Evolutionary conservation across 495 filamentous ascomycete genomes (phyloP).

Genomic region (Geoglossum glabrum): DNA sequence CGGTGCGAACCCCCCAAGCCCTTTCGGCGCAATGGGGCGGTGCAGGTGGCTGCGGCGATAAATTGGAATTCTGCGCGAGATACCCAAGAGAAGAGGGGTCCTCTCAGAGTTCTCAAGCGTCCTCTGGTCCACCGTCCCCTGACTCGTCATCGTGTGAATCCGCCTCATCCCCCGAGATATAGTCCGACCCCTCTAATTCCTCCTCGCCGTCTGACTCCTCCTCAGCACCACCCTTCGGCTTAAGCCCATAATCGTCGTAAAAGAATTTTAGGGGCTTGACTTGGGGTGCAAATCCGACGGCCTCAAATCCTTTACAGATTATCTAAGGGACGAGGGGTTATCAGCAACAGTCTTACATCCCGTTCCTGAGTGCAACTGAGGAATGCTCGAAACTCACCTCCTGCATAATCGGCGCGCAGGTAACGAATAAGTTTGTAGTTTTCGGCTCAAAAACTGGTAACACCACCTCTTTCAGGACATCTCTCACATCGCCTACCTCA

Average conservation of each 20-base stretch:
- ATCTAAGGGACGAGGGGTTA: conserved; percentile 24
- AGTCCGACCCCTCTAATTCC: conserved; percentile 10
- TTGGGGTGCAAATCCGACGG: conserved; percentile 57
- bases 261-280: conserved; percentile 60
- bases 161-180: conserved; percentile 16
- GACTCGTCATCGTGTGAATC: conserved; percentile 24
- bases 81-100: not conserved
- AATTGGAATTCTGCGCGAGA: not conserved
- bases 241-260: conserved; percentile 79
- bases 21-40: too few species aligned
- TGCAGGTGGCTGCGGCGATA: not conserved
- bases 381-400: conserved; percentile 37
- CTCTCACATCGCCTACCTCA: conserved; percentile 53
- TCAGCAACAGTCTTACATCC: not conserved
- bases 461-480: conserved; percentile 52
- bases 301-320: conserved; percentile 48
- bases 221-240: conserved; percentile 42
- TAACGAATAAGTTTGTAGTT: conserved; percentile 64
- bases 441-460: conserved; percentile 58
- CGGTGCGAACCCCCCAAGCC: too few species aligned
- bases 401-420: conserved; percentile 68
- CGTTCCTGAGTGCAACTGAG: not conserved
- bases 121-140: conserved; percentile 7
- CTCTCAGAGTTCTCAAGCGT: not conserved
- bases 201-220: conserved; percentile 42